Evolutionary conservation across 805 yeast genomes (phyloP).

Genomic region (Sporopachydermia lactativora): DNA sequence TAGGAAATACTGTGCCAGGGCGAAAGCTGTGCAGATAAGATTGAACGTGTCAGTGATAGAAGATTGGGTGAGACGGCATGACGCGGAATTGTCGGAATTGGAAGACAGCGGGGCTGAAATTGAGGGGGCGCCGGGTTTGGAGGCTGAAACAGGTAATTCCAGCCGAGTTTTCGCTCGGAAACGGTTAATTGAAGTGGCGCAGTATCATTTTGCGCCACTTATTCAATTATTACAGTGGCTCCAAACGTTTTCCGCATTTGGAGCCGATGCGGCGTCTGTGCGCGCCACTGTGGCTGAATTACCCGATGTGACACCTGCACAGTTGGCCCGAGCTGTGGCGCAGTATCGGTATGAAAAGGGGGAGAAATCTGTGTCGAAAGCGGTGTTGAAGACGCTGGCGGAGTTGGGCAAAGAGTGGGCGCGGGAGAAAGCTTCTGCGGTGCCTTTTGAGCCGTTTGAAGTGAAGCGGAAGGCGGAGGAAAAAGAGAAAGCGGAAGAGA

Average conservation of each 20-base stretch:
- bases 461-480: constrained; percentile 6
- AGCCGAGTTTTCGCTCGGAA: too few relatives aligned
- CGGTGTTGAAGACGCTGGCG: constrained; percentile 30
- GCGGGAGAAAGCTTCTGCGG: constrained; percentile 23
- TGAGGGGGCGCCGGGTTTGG: constrained; percentile 14
- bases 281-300: constrained; percentile 37
- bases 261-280: constrained; percentile 29
- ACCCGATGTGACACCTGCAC: constrained; percentile 51
- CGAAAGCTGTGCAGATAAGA: constrained; percentile 80
- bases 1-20: constrained; percentile 60
- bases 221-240: constrained; percentile 81
- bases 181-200: constrained; percentile 45
- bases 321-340: constrained; percentile 54
- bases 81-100: constrained; percentile 22
- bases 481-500: not conserved
- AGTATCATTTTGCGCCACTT: constrained; percentile 53
- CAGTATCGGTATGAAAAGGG: constrained; percentile 75
- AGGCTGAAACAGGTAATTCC: too few relatives aligned
- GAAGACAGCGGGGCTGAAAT: not conserved
- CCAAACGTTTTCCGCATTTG: constrained; percentile 66
- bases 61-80: constrained; percentile 80
- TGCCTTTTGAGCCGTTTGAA: constrained; percentile 17
- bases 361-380: constrained; percentile 52
- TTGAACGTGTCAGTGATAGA: constrained; percentile 76
- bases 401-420: constrained; percentile 21